phyloP scores from a whole-genome alignment of 2,329 filamentous ascomycete genomes.

The Calonectria pteridis region DNA sequence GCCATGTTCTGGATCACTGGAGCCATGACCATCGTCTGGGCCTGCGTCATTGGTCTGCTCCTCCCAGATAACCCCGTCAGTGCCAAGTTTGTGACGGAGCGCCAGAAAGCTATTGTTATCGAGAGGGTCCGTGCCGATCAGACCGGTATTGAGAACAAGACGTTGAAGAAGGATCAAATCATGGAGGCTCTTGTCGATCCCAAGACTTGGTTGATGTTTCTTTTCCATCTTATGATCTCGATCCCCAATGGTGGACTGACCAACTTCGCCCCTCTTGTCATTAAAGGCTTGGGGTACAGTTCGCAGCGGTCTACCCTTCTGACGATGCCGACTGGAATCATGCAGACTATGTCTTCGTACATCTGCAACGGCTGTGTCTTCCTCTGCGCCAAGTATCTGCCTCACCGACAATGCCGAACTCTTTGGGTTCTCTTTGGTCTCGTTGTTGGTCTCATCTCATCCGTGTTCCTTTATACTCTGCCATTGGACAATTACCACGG shows the following conservation, averaged over 20 bases:
- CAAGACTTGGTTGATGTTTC: conserved; percentile 70
- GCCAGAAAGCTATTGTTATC: conserved; percentile 62
- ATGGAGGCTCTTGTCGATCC: conserved; percentile 62
- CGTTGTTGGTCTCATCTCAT: conserved; percentile 40
- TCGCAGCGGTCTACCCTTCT: conserved; percentile 51
- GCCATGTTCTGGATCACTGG: conserved; percentile 43
- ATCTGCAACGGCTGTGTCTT: conserved; percentile 54
- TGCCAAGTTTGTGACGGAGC: conserved; percentile 59
- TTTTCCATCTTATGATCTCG: conserved; percentile 55
- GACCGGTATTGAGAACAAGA: conserved; percentile 64
- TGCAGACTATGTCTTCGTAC: conserved; percentile 49
- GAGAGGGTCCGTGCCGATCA: conserved; percentile 62
- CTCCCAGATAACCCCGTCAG: conserved; percentile 66
- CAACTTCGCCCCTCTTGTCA: conserved; percentile 24
- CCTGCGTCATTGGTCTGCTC: conserved; percentile 65
- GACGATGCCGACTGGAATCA: conserved; percentile 46
- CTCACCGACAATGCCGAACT: conserved; percentile 30
- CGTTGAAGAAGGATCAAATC: conserved; percentile 59
- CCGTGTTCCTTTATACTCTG: conserved; percentile 46
- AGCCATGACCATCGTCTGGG: conserved; percentile 56
- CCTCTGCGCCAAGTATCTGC: conserved; percentile 37
- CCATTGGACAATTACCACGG: conserved; percentile 42
- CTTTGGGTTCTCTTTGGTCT: conserved; percentile 35
- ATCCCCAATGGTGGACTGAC: conserved; percentile 25
- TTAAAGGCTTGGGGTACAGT: conserved; percentile 55